Conservation (phyloP, 2,329 filamentous ascomycete genomes). For the Claviceps digitariae region DNA sequence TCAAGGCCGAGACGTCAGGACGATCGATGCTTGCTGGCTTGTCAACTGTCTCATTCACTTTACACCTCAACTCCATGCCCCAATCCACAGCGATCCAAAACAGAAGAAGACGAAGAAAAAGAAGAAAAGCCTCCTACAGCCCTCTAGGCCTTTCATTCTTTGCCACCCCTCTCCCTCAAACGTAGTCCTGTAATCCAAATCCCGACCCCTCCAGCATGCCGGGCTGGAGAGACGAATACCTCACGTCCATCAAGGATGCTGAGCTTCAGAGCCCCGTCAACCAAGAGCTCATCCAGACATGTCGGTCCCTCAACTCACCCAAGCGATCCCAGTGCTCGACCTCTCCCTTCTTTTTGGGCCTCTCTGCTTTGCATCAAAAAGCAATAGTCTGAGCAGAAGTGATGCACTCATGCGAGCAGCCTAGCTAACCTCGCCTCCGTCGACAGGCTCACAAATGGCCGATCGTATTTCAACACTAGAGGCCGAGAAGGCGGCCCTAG, state of each 20-base stretch:
- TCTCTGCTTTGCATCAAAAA: background rate
- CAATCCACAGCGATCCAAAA: background rate
- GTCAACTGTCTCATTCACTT: background rate
- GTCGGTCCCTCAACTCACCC: constrained; percentile 33
- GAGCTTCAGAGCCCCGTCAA: constrained; percentile 50
- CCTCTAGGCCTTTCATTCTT: background rate
- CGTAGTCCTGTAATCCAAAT: background rate
- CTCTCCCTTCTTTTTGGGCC: too few relatives aligned
- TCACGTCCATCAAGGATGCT: constrained; percentile 59
- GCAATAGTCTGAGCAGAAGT: background rate
- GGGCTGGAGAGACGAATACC: constrained; percentile 72
- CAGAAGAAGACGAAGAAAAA: too few relatives aligned
- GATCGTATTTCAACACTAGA: constrained; percentile 53
- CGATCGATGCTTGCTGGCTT: background rate
- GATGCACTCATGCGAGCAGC: background rate
- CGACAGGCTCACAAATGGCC: constrained; percentile 48
- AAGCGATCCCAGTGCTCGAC: background rate
- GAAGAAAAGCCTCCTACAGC: too few relatives aligned
- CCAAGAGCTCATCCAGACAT: constrained; percentile 61
- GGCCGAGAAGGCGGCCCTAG: constrained; percentile 36
- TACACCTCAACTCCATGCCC: too few relatives aligned
- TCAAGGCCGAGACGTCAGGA: too few relatives aligned
- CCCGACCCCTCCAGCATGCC: constrained; percentile 27
- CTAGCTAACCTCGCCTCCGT: constrained; percentile 8
- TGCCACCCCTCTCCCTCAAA: background rate